Base-by-base conservation (phyloP, 352 stramenopile genomes). In the Globisporangium barbulae region DNA sequence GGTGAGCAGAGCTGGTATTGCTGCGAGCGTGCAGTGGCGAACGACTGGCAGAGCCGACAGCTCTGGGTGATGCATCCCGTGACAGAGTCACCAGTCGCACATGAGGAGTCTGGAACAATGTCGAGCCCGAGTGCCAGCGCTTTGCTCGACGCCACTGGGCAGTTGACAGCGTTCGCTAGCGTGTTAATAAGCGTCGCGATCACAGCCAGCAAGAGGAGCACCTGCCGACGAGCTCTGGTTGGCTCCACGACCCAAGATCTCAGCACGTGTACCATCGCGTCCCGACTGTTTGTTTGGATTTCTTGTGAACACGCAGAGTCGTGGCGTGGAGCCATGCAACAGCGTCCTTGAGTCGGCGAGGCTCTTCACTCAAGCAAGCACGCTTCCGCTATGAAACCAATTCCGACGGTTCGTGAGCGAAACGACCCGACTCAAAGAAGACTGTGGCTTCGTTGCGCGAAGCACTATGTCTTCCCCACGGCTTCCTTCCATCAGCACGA, bases 21-120 rank as follows among this genome's bases (percentile, higher is more conserved):
- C 17, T 22, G 31, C 28, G 59, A 64, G 21, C 17, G 13, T 7
- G 19, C 8, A 5, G 59, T 53, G 4, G 17, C 41, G 17, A 53
- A 53, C 48, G 12, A 42, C 37, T 64, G 47, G 2, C 59, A 64
- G 33, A 58, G 22, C 4, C 59, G 47, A 15, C 59, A 64, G 21
- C 59, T 39, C 4, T 1, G 15, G 13, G 47, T 39, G 28, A 64
- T 42, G 59, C 59, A 64, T 9, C 48, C 59, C 5, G 2, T 48
- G 48, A 50, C 25, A n/a, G 22, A 25, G 30, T 10, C 15, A 33
- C 25, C 49, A 9, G 22, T 44, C 17, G 3, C 22, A 15, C 59
- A 64, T 1, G 35, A 6, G 0, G 2, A 3, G 30, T 57, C 59
- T 5, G 50, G 22, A 1, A 10, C 31, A 19, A 56, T 37, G 35